A percentile compares a stretch with the other conserved stretches of the same genome.
Conservation (phyloP, 2,329 filamentous ascomycete genomes). For the Alternaria sp. region DNA sequence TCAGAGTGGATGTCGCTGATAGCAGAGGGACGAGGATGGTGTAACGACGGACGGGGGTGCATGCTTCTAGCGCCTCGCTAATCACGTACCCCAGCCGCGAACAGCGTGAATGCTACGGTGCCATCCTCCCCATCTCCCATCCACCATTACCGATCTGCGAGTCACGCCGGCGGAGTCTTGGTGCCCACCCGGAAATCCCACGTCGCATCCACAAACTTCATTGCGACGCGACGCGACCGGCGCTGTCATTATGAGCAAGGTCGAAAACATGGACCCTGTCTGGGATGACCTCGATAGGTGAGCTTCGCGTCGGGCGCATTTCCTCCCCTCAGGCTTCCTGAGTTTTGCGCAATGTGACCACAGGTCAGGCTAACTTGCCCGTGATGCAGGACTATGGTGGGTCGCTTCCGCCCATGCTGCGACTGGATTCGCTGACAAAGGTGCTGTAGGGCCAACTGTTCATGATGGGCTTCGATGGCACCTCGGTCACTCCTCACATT, state of each 20-base stretch:
- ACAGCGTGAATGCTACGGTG: slow-evolving; percentile 45
- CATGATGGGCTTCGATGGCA: slow-evolving; percentile 87
- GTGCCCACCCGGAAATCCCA: slow-evolving; percentile 30
- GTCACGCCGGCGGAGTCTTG: slow-evolving; percentile 42
- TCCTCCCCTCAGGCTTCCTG: slow-evolving; percentile 22
- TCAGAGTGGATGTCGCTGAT: slow-evolving; percentile 32
- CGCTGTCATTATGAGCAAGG: slow-evolving; percentile 62
- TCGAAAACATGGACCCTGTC: slow-evolving; percentile 54
- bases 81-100: slow-evolving; percentile 22
- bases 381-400: slow-evolving; percentile 54
- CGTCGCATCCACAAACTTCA: slow-evolving; percentile 24
- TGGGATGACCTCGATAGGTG: slow-evolving; percentile 82
- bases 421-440: slow-evolving; percentile 35
- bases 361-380: slow-evolving; percentile 42
- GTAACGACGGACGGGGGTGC: slow-evolving; percentile 28
- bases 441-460: slow-evolving; percentile 74
- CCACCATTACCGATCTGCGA: slow-evolving; percentile 39
- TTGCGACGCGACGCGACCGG: slow-evolving; percentile 26
- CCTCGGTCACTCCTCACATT: slow-evolving; percentile 82
- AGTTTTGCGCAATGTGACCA: slow-evolving; percentile 33
- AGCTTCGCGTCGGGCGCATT: slow-evolving; percentile 38
- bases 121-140: slow-evolving; percentile 39
- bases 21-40: slow-evolving; percentile 20
- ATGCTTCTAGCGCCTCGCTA: slow-evolving; percentile 30
- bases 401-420: slow-evolving; percentile 25